phyloP scores from a whole-genome alignment of 2,329 filamentous ascomycete species.

The Malbranchea zuffiana region DNA sequence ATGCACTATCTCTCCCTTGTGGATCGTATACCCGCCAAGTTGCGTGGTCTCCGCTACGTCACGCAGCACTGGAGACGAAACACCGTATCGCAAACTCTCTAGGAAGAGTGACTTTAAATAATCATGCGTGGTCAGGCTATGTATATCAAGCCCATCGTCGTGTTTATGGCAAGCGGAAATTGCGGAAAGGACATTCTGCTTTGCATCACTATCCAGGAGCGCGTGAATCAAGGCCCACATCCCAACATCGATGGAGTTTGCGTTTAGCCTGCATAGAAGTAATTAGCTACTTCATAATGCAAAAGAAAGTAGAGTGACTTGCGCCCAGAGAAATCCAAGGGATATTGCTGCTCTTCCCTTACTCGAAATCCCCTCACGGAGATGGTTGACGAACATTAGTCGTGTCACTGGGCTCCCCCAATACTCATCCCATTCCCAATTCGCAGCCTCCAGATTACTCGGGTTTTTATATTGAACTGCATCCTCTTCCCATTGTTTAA shows the following conservation, averaged over 20 bases:
- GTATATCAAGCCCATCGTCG: conserved; percentile 10
- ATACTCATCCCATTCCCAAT: conserved; percentile 20
- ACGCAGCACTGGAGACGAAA: conserved; percentile 9
- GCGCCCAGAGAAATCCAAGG: conserved; percentile 11
- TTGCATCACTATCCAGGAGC: conserved; percentile 5
- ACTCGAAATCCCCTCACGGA: conserved; percentile 9
- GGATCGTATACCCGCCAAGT: conserved; percentile 11
- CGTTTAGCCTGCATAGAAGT: conserved; percentile 9
- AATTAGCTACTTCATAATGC: no score
- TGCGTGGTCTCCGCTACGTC: conserved; percentile 10
- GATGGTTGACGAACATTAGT: no score
- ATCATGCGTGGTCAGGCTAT: conserved; percentile 6
- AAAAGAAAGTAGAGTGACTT: conserved; percentile 3
- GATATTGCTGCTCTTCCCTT: conserved; percentile 7
- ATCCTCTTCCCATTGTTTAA: conserved; percentile 15
- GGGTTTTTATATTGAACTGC: conserved; percentile 14
- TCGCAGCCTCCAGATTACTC: conserved; percentile 23
- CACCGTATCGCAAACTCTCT: conserved; percentile 9
- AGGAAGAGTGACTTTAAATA: conserved; percentile 12
- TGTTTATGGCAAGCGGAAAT: conserved; percentile 5
- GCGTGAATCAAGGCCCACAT: conserved; percentile 11
- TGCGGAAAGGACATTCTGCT: conserved; percentile 1
- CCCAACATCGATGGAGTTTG: conserved; percentile 9
- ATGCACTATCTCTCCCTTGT: conserved; percentile 9
- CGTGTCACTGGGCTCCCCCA: conserved; percentile 13